Percentiles rank a stretch among this genome's conserved stretches.
Evolutionary conservation across 805 yeast genomes (phyloP).

Genomic region (Candida maesae): DNA sequence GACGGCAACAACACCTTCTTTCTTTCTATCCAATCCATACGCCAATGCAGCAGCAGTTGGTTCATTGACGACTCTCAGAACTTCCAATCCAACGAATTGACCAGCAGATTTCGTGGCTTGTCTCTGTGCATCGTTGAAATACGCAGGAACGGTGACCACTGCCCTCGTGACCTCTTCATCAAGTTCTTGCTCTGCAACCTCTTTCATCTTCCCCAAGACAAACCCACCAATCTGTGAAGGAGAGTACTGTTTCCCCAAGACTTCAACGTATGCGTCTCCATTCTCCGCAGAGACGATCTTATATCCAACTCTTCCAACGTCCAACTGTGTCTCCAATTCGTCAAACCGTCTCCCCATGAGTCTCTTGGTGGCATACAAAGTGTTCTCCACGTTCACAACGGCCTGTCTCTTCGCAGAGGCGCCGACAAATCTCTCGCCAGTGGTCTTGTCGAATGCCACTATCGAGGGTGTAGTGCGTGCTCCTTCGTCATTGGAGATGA

Average conservation of each 20-base stretch:
- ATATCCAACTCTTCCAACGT: conserved; percentile 59
- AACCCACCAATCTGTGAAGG: conserved; percentile 73
- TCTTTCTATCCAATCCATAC: conserved; percentile 62
- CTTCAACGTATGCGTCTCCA: conserved; percentile 66
- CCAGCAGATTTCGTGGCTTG: conserved; percentile 85
- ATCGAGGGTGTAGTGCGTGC: conserved; percentile 77
- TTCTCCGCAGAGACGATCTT: conserved; percentile 51
- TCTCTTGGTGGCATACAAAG: conserved; percentile 80
- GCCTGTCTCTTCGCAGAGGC: conserved; percentile 76
- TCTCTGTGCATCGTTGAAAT: conserved; percentile 77
- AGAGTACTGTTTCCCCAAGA: conserved; percentile 43
- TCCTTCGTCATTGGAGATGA: conserved; percentile 76
- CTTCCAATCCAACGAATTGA: conserved; percentile 67
- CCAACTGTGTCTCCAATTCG: conserved; percentile 69
- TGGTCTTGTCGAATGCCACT: conserved; percentile 54
- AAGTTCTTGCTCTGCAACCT: conserved; percentile 55
- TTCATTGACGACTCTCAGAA: conserved; percentile 73
- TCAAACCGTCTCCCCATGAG: conserved; percentile 68
- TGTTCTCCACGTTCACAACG: conserved; percentile 67
- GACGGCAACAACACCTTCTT: conserved; percentile 39
- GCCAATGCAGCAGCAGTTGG: conserved; percentile 88
- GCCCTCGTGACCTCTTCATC: conserved; percentile 60
- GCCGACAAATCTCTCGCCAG: conserved; percentile 51
- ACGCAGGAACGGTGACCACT: conserved; percentile 82
- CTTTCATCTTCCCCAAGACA: conserved; percentile 60